Evolutionary conservation across 2,329 filamentous ascomycete species (phyloP), one percentile per base, ranked within the genome.

Genomic region (Lachnellula occidentalis): DNA sequence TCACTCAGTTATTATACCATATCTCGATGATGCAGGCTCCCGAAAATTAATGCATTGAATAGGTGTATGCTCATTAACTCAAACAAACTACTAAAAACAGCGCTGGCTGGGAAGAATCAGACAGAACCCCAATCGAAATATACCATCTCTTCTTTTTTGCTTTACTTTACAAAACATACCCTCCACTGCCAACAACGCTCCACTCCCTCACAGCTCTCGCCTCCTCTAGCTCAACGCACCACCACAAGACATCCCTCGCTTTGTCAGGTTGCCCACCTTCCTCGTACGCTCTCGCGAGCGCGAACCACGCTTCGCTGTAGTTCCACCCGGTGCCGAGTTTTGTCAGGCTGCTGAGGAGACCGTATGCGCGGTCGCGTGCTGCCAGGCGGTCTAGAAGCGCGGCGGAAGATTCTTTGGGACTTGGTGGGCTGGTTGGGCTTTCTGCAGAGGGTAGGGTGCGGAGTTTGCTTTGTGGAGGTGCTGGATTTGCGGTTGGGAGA

Each of bases 181-280:
- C 81, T 22, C 78, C n/a, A 48, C 86, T 80, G 19, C 84, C 83
- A 48, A 78, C 77, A 3, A 81, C 85, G 27, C 90, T 78, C 94
- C 92, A 97, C 55, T 82, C 80, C 54, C 94, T 82, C 47, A 96
- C 80, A 0, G 87, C 90, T 60, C 82, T 83, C 7, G 83, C 84
- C 69, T 99, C 92, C 69, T 97, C 94, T 31, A 99, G 77, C 72
- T 96, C 91, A 12, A 99, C 88, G 64, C 92, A 95, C 91, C 92
- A 97, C 94, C 94, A 97, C 6, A 97, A 78, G 45, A 92, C 90
- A 63, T 94, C 88, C 73, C 92, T 95, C 14, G 94, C 88, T 75
- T 92, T 95, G 37, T 94, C 88, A 1, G 83, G 72, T 73, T 96
- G 89, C 0, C 87, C 88, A 54, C 89, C 88, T 67, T 91, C 83